Percentiles rank a stretch among this genome's conserved stretches.
Conservation (phyloP, 352 stramenopile species). For the Phytophthora hibernalis region DNA sequence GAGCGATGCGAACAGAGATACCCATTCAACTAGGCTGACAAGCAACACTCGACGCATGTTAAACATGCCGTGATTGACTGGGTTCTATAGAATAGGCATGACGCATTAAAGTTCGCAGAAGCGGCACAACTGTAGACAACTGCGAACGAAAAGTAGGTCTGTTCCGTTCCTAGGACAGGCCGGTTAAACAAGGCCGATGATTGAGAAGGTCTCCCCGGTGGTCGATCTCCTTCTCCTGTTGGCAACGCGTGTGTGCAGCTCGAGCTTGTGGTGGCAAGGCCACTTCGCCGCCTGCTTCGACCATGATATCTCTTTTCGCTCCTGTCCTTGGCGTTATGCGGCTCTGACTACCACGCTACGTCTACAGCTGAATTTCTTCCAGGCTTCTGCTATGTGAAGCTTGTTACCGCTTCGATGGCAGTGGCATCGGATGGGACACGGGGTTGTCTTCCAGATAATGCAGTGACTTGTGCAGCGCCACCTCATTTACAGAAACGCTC, state of each 20-base stretch:
- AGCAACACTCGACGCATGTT: too few relatives aligned
- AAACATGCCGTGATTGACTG: not conserved
- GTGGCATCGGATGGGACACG: not conserved
- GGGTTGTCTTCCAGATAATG: too few relatives aligned
- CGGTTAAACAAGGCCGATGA: too few relatives aligned
- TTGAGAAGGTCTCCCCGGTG: not conserved
- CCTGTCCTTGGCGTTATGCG: not conserved
- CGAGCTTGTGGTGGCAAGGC: not conserved
- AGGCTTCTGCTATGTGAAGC: not conserved
- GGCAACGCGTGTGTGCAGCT: not conserved
- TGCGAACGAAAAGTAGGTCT: not conserved
- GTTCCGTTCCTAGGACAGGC: too few relatives aligned
- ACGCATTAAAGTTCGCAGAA: too few relatives aligned
- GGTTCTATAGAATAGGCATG: not conserved
- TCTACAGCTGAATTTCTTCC: too few relatives aligned
- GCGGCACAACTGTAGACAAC: not conserved
- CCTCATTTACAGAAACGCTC: constrained; percentile 2
- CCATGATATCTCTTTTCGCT: too few relatives aligned
- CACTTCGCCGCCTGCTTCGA: not conserved
- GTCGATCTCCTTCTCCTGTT: not conserved
- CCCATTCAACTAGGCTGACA: not conserved
- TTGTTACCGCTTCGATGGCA: too few relatives aligned
- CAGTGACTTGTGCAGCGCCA: not conserved
- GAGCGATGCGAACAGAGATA: not conserved
- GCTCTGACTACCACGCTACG: too few relatives aligned